Base-by-base conservation (phyloP, 805 yeast species). In the Saccharomycopsis sp. region DNA sequence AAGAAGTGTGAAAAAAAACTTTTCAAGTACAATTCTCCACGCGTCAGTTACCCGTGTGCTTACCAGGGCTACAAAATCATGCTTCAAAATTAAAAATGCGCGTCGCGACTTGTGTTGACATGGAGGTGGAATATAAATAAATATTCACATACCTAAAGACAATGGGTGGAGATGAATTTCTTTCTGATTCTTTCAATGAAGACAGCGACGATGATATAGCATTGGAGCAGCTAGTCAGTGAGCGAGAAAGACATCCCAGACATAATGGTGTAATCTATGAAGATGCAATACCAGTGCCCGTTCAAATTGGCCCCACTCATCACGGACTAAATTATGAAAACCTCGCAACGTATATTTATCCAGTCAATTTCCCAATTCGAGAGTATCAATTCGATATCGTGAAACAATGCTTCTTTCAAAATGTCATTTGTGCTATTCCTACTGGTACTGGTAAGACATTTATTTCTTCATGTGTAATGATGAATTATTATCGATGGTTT, bases 401-500 rank as follows among this genome's bases (percentile, higher is more conserved):
- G 2, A 67, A 70, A 38, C 74, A 77, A 46, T 81, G 96, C 0
- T 65, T 93, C 29, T 78, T 74, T 55, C 70, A 79, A 50, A 93
- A 93, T 57, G 59, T 82, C 2, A 66, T 93, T 20, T 90, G 95
- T 58, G 95, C 97, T 0, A 74, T 93, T 13, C 99, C 99, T 1
- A 93, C 99, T 0, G 99, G 99, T 53, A 69, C 89, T 60, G 99
- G 99, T 32, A 93, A 93, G 64, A 93, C 99, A 0, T 87, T 93
- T 52, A 88, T 93, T 57, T 97, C 98, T 1, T 80, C 94, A 29
- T 82, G 95, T 0, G 90, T 90, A 19, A 93, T 93, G 88, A 69
- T 88, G 45, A 93, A 93, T 59, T 93, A 74, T 63, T 79, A 75
- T 53, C 65, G 94, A 40, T 93, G 98, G 98, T 84, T 89, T 17